phyloP scores from a whole-genome alignment of 2,329 filamentous ascomycete genomes.

The Emericellopsis atlantica region DNA sequence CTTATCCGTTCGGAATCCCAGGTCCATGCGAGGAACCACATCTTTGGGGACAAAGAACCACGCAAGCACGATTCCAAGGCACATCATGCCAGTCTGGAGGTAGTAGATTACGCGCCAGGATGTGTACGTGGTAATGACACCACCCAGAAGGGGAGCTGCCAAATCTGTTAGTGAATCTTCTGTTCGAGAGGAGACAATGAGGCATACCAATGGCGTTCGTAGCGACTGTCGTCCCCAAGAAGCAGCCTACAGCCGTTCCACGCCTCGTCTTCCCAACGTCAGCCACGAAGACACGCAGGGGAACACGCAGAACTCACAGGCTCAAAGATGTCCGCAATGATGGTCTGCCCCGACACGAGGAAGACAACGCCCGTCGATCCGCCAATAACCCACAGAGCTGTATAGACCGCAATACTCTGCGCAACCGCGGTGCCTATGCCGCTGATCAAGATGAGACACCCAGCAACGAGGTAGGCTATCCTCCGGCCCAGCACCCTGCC shows the following conservation, averaged over 20 bases:
- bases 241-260: too few species aligned
- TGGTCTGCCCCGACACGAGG: conserved; percentile 51
- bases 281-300: conserved; percentile 49
- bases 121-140: conserved; percentile 55
- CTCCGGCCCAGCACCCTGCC: conserved; percentile 41
- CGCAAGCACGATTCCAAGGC: too few species aligned
- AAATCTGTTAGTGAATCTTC: too few species aligned
- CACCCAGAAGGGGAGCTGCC: conserved; percentile 50
- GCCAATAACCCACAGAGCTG: conserved; percentile 33
- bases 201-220: too few species aligned
- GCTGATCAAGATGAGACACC: conserved; percentile 5
- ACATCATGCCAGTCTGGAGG: conserved; percentile 41
- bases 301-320: conserved; percentile 54
- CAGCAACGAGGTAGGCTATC: conserved; percentile 13
- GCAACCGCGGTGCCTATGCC: conserved; percentile 50
- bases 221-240: too few species aligned
- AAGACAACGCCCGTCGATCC: conserved; percentile 49
- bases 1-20: too few species aligned
- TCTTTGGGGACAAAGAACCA: too few species aligned
- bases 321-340: conserved; percentile 44
- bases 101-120: conserved; percentile 60
- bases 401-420: conserved; percentile 52
- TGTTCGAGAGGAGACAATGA: too few species aligned
- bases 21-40: too few species aligned
- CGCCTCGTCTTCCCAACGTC: conserved; percentile 40